Conservation (phyloP, 345 rosid species). For the Linum lewisii region DNA sequence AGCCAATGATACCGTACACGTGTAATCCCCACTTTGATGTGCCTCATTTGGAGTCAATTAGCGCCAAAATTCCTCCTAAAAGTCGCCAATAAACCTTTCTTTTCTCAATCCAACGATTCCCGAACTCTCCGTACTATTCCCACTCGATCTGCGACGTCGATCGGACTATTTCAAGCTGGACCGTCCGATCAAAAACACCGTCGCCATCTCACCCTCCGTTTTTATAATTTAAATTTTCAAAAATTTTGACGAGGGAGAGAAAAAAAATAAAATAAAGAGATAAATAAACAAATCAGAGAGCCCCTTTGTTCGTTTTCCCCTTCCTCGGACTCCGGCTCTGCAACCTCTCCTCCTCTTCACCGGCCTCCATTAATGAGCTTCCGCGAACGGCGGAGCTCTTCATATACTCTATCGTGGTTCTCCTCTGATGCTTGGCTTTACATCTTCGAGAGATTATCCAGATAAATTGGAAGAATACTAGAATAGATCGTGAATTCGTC, state of each 20-base stretch:
- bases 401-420: background rate
- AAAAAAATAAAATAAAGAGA: slow-evolving; percentile 2
- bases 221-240: slow-evolving; percentile 19
- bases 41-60: slow-evolving; percentile 17
- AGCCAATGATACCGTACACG: slow-evolving; percentile 13
- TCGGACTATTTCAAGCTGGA: slow-evolving; percentile 17
- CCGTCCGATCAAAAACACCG: slow-evolving; percentile 17
- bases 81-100: slow-evolving; percentile 3
- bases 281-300: background rate
- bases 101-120: slow-evolving; percentile 21
- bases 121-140: background rate
- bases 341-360: background rate
- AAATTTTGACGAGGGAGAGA: slow-evolving; percentile 27
- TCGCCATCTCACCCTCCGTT: slow-evolving; percentile 16
- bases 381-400: slow-evolving; percentile 5
- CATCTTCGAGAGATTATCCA: background rate
- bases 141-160: slow-evolving; percentile 25
- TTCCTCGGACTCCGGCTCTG: background rate
- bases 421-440: background rate
- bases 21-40: slow-evolving; percentile 5
- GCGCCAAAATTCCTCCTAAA: slow-evolving; percentile 38
- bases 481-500: background rate
- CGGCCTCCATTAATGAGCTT: background rate
- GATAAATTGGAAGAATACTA: background rate
- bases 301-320: background rate